Conservation (phyloP, 2,329 filamentous ascomycete genomes). For the Pseudogymnoascus pannorum region DNA sequence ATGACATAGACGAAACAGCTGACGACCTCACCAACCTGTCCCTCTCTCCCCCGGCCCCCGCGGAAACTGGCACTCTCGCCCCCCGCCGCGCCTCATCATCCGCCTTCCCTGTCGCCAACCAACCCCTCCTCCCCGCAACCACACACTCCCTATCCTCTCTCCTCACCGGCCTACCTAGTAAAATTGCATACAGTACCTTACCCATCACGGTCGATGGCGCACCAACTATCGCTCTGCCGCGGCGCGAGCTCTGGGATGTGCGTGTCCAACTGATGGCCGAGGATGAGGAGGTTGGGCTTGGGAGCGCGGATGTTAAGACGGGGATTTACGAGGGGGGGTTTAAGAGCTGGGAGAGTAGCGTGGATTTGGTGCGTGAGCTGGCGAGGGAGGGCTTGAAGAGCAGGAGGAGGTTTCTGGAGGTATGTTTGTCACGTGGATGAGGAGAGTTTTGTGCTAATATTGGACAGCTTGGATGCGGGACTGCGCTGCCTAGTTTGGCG, state of each 20-base stretch:
- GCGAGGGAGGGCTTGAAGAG: constrained; percentile 23
- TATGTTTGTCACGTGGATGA: constrained; percentile 16
- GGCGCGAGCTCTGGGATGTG: constrained; percentile 75
- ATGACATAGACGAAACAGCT: constrained; percentile 49
- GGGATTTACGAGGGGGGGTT: constrained; percentile 82
- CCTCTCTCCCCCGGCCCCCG: constrained; percentile 17
- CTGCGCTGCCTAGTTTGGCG: constrained; percentile 64
- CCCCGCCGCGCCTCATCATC: constrained; percentile 23
- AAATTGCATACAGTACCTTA: constrained; percentile 62
- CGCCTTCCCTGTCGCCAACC: constrained; percentile 56
- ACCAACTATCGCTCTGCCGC: constrained; percentile 49
- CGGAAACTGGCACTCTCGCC: constrained; percentile 27
- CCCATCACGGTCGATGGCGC: constrained; percentile 53
- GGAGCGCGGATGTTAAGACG: constrained; percentile 65
- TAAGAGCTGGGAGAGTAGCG: constrained; percentile 83
- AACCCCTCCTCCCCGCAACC: constrained; percentile 49
- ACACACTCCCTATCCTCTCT: constrained; percentile 44
- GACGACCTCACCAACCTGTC: constrained; percentile 3
- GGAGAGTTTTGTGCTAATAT: constrained; percentile 11
- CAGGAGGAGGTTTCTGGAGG: constrained; percentile 25
- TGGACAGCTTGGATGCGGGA: constrained; percentile 66
- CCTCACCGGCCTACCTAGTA: constrained; percentile 59
- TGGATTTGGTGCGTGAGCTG: constrained; percentile 69
- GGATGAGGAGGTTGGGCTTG: constrained; percentile 45
- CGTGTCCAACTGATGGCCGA: constrained; percentile 74